Percentiles rank a stretch among this genome's conserved stretches.
phyloP scores from a whole-genome alignment of 2,329 filamentous ascomycete genomes.

The Mycosphaerella sp. region DNA sequence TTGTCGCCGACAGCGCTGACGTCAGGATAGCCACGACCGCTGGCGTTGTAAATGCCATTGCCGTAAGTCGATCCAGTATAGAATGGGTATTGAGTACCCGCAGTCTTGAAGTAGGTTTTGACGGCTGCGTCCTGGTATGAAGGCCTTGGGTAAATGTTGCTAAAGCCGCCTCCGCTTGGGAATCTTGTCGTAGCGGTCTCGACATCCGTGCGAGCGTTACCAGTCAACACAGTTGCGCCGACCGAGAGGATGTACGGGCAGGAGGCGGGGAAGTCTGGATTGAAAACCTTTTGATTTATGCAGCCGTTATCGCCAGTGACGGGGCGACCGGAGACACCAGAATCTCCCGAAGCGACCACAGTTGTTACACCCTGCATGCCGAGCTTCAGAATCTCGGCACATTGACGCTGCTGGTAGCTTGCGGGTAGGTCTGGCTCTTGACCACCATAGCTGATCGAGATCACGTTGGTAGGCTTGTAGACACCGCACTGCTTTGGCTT shows the following conservation, averaged over 20 bases:
- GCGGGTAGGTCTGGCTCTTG: conserved; percentile 50
- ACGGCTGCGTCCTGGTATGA: conserved; percentile 39
- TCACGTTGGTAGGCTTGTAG: conserved; percentile 52
- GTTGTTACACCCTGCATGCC: conserved; percentile 47
- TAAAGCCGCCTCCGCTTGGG: conserved; percentile 39
- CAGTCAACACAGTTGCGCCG: conserved; percentile 39
- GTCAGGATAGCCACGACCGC: conserved; percentile 40
- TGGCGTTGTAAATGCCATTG: conserved; percentile 34
- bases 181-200: conserved; percentile 40
- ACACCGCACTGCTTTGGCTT: conserved; percentile 41
- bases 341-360: conserved; percentile 46
- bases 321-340: conserved; percentile 34
- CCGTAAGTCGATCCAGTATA: conserved; percentile 49
- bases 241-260: conserved; percentile 38
- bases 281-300: conserved; percentile 34
- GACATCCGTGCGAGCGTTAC: conserved; percentile 30
- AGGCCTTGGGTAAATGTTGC: conserved; percentile 32
- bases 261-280: conserved; percentile 37
- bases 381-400: conserved; percentile 45
- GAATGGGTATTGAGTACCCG: conserved; percentile 26
- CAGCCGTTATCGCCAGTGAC: conserved; percentile 35
- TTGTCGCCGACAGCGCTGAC: conserved; percentile 31
- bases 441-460: conserved; percentile 56
- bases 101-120: conserved; percentile 31
- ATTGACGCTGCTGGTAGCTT: conserved; percentile 48